Conservation (phyloP, 2,329 filamentous ascomycete genomes). For the Trichoderma breve region DNA sequence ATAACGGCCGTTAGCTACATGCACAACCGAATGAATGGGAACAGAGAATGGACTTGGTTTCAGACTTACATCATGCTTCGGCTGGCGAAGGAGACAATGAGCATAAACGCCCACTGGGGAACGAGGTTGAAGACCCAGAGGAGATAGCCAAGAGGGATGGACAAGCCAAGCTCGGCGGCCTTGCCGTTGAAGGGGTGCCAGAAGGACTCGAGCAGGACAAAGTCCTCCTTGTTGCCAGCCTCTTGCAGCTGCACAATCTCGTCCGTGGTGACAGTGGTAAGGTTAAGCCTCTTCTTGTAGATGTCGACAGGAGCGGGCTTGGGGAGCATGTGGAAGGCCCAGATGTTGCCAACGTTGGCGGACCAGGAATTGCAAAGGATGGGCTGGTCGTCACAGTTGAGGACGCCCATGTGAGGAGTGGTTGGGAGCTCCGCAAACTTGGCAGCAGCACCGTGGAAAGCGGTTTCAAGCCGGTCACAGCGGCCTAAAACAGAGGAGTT, state of each 20-base stretch:
- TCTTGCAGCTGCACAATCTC: slow-evolving; percentile 61
- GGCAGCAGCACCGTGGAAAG: slow-evolving; percentile 64
- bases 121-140: slow-evolving; percentile 66
- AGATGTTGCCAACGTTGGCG: slow-evolving; percentile 61
- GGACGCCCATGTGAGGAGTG: slow-evolving; percentile 63
- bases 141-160: slow-evolving; percentile 63
- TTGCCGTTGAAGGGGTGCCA: slow-evolving; percentile 76
- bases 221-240: slow-evolving; percentile 49
- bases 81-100: slow-evolving; percentile 70
- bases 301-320: slow-evolving; percentile 62
- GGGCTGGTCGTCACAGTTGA: slow-evolving; percentile 73
- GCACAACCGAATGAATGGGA: not conserved
- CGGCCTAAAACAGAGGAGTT: slow-evolving; percentile 48
- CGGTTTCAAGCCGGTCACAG: slow-evolving; percentile 62
- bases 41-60: not conserved
- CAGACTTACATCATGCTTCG: slow-evolving; percentile 70
- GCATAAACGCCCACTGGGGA: slow-evolving; percentile 76
- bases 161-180: slow-evolving; percentile 60
- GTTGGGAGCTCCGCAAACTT: slow-evolving; percentile 61
- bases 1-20: slow-evolving; percentile 26
- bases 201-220: slow-evolving; percentile 55
- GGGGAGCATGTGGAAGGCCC: slow-evolving; percentile 66
- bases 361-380: slow-evolving; percentile 76
- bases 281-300: slow-evolving; percentile 65
- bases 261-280: slow-evolving; percentile 63